Conservation (phyloP, 257 asterid genomes). For the Coffea canephora region DNA sequence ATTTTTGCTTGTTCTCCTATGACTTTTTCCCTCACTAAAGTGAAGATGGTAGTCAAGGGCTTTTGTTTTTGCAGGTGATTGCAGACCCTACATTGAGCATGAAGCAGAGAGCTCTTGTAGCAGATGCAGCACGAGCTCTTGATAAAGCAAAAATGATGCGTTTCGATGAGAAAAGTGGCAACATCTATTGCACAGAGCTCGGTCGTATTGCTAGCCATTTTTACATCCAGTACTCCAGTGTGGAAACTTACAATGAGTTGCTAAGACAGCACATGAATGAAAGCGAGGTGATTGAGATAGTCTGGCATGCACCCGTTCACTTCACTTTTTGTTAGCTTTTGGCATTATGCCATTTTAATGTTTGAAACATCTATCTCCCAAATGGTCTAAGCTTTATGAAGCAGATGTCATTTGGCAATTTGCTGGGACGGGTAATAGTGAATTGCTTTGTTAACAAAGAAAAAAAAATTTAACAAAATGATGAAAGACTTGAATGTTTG, state of each 20-base stretch:
- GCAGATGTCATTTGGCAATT: background rate
- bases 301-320: background rate
- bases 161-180: constrained; percentile 98
- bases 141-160: constrained; percentile 99
- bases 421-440: background rate
- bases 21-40: background rate
- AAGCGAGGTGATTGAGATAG: constrained; percentile 65
- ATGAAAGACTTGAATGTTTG: background rate
- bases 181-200: constrained; percentile 95
- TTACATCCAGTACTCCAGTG: constrained; percentile 94
- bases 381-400: background rate
- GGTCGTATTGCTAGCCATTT: constrained; percentile 99
- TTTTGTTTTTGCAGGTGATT: constrained; percentile 55
- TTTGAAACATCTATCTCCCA: background rate
- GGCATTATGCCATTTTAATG: background rate
- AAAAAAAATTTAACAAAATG: background rate
- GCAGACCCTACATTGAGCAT: constrained; percentile 91
- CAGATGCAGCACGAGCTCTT: constrained; percentile 95
- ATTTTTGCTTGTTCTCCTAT: background rate
- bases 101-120: constrained; percentile 86
- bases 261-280: constrained; percentile 93
- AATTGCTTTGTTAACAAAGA: background rate
- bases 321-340: constrained; percentile 2
- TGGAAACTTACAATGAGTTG: constrained; percentile 91
- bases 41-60: background rate